phyloP scores from a whole-genome alignment of 805 yeast genomes.

The Candida hispaniensis region DNA sequence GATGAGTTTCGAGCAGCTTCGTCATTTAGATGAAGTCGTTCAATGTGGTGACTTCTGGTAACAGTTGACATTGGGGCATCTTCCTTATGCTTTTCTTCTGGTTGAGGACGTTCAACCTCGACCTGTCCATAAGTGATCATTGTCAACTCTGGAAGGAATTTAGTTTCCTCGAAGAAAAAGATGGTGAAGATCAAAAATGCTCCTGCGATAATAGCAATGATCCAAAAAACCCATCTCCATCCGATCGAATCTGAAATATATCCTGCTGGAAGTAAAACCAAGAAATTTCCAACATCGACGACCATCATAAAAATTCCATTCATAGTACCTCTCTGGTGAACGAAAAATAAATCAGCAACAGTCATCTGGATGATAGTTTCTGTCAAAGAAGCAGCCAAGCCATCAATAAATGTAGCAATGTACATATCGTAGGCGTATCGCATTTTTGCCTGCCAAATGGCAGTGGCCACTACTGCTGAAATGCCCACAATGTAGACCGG shows the following conservation, averaged over 20 bases:
- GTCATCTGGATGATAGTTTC: slow-evolving; percentile 22
- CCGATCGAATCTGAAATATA: slow-evolving; percentile 22
- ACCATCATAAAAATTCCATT: slow-evolving; percentile 22
- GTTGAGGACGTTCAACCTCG: slow-evolving; percentile 1
- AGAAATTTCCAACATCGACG: slow-evolving; percentile 22
- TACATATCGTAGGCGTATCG: slow-evolving; percentile 16
- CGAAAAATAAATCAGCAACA: slow-evolving; percentile 22
- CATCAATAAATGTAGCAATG: slow-evolving; percentile 16
- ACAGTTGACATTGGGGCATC: slow-evolving; percentile 13
- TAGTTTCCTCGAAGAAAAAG: slow-evolving; percentile 22
- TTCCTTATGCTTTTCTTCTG: slow-evolving; percentile 1
- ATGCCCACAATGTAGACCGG: slow-evolving; percentile 18
- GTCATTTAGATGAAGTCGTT: no score
- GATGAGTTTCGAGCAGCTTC: no score
- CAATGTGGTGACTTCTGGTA: slow-evolving; percentile 1
- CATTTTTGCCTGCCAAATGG: slow-evolving; percentile 18
- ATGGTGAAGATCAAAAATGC: slow-evolving; percentile 17
- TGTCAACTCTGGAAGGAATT: slow-evolving; percentile 14
- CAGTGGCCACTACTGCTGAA: slow-evolving; percentile 10
- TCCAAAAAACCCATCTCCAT: slow-evolving; percentile 25
- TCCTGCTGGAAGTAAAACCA: slow-evolving; percentile 23
- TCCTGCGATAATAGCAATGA: slow-evolving; percentile 21
- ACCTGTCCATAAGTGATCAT: slow-evolving; percentile 4
- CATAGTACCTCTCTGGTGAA: slow-evolving; percentile 24
- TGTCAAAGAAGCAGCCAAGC: slow-evolving; percentile 15